These are phyloP conservation scores for Aspergillus costaricaensis DNA, from an alignment of 2,329 filamentous ascomycete species.

Conservation along the genomic window DNA sequence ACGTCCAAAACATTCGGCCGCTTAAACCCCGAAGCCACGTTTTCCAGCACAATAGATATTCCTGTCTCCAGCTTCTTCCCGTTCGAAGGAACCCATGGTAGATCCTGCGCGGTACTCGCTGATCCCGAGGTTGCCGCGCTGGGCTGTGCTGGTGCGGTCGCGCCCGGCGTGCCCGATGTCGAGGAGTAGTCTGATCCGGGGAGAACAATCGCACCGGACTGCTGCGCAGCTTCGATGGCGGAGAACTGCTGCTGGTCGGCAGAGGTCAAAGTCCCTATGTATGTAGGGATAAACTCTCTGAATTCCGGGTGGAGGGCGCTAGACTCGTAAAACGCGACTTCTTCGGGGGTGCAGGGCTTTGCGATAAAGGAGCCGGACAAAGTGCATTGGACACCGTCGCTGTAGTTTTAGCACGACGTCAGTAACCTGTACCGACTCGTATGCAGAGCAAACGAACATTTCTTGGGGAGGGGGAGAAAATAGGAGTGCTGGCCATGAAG, in stretches of 20 bases:
- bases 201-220: slow-evolving; percentile 35
- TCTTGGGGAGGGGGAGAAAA: slow-evolving; percentile 14
- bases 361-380: slow-evolving; percentile 82
- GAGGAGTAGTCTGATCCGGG: slow-evolving; percentile 26
- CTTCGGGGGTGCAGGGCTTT: slow-evolving; percentile 85
- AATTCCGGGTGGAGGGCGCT: slow-evolving; percentile 71
- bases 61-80: slow-evolving; percentile 72
- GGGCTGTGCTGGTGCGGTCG: slow-evolving; percentile 16
- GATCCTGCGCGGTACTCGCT: slow-evolving; percentile 24
- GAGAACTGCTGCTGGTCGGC: slow-evolving; percentile 51
- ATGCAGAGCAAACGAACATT: not conserved
- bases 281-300: slow-evolving; percentile 78
- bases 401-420: slow-evolving; percentile 39
- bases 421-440: not conserved
- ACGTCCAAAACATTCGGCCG: slow-evolving; percentile 89
- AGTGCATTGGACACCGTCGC: slow-evolving; percentile 87
- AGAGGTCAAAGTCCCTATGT: slow-evolving; percentile 77
- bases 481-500: slow-evolving; percentile 1
- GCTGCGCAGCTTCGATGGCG: slow-evolving; percentile 52
- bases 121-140: slow-evolving; percentile 17
- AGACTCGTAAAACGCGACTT: slow-evolving; percentile 88
- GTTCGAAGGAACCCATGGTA: slow-evolving; percentile 51
- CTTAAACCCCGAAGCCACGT: slow-evolving; percentile 76
- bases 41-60: slow-evolving; percentile 79
- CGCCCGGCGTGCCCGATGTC: slow-evolving; percentile 20